Percentiles rank a stretch among this genome's conserved stretches.
Evolutionary conservation across 345 rosid species (phyloP).

Genomic region (thale cress (Arabidopsis thaliana)): DNA sequence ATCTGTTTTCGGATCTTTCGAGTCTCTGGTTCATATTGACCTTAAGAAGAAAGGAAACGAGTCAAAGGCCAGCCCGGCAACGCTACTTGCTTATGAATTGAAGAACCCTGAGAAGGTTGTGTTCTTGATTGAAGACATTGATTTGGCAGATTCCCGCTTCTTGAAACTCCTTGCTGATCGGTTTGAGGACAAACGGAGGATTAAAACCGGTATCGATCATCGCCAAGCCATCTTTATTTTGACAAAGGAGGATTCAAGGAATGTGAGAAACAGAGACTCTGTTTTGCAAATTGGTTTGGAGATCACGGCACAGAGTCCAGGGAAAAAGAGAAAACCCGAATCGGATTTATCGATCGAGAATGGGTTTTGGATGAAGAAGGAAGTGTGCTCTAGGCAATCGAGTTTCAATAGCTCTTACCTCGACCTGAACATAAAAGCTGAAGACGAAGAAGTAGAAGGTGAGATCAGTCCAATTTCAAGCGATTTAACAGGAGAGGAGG

Average conservation of each 20-base stretch:
- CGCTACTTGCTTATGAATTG: conserved; percentile 45
- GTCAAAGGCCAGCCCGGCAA: conserved; percentile 35
- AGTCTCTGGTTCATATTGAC: conserved; percentile 56
- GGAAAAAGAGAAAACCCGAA: conserved; percentile 66
- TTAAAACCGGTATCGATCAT: background rate
- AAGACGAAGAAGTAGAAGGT: conserved; percentile 53
- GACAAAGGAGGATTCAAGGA: conserved; percentile 51
- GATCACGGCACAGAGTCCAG: conserved; percentile 41
- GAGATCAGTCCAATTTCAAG: conserved; percentile 74
- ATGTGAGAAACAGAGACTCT: conserved; percentile 42
- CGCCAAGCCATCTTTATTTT: conserved; percentile 61
- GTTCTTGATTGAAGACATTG: conserved; percentile 72
- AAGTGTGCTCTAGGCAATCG: conserved; percentile 55
- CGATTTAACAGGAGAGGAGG: conserved; percentile 68
- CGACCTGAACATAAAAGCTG: conserved; percentile 75
- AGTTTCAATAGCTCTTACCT: conserved; percentile 60
- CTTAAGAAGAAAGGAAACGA: conserved; percentile 47
- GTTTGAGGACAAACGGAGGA: conserved; percentile 42
- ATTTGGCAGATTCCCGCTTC: conserved; percentile 59
- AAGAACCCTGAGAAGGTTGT: conserved; percentile 54
- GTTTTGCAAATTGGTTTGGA: conserved; percentile 64
- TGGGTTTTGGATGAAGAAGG: conserved; percentile 44
- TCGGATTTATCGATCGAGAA: conserved; percentile 47
- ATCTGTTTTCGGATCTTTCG: conserved; percentile 61
- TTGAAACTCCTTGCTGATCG: conserved; percentile 61